Evolutionary conservation across 2,329 filamentous ascomycete species (phyloP), one percentile per base, ranked within the genome.

Genomic region (Cyphellophora attinorum): DNA sequence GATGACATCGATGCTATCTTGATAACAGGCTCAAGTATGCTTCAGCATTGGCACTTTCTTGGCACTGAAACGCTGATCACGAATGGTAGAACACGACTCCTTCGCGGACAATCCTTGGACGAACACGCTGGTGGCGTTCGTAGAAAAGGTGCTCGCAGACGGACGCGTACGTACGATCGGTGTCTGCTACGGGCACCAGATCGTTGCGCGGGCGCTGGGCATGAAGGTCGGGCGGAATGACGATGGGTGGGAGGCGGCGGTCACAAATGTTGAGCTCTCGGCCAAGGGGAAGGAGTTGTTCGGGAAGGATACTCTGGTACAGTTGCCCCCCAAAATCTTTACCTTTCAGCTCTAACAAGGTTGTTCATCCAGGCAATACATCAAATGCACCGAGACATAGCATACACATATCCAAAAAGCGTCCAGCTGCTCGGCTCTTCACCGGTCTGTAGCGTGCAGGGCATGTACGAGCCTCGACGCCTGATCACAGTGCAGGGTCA

Each of bases 181-280:
- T 8, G 70, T 91, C 11, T 93, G 85, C 59, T 93, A 89, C 56
- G 85, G 85, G 4, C 85, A 93, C 55, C 85, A 93, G 62, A 86
- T 93, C 49, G 62, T 91, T 28, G 84, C 73, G 1, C 69, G 85
- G 34, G 82, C 84, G 1, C 54, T 88, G 46, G 82, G 76, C 3
- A 70, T 62, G 13, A 70, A 73, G 47, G 81, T 93, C 2, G 77
- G 68, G 21, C 63, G 76, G 35, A 83, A 74, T 53, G 68, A 76
- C 15, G 57, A 62, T 13, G 85, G 84, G 2, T 93, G 85, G 86
- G 86, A 93, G 60, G 63, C 83, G n/a, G 76, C 80, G 32, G 85
- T 91, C 3, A 73, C 73, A 15, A 70, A 77, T 17, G 66, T 89
- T 27, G 58, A 76, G 39, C 63, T 93, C 53, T 84, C 77, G 4